A percentile compares a stretch with the other conserved stretches of the same genome.
phyloP scores from a whole-genome alignment of 352 stramenopile species.

The Phytophthora citricola region DNA sequence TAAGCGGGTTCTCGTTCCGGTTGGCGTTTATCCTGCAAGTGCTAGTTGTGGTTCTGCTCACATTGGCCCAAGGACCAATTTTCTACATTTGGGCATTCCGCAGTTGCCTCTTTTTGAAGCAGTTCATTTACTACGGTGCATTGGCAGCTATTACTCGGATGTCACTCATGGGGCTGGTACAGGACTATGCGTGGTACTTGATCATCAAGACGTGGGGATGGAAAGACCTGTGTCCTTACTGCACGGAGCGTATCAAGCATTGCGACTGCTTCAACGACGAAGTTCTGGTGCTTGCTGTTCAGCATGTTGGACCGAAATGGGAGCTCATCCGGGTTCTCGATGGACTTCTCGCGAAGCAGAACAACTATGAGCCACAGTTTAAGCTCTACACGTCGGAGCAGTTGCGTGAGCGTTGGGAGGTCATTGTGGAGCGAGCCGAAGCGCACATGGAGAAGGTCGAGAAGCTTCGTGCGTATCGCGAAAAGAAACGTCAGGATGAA shows the following conservation, averaged over 20 bases:
- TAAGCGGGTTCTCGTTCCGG: constrained; percentile 58
- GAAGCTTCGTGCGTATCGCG: constrained; percentile 58
- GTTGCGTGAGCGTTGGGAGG: constrained; percentile 65
- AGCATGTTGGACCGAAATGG: constrained; percentile 69
- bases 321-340: constrained; percentile 69
- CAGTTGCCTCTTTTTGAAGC: constrained; percentile 62
- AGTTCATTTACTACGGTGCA: constrained; percentile 72
- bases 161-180: constrained; percentile 56
- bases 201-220: constrained; percentile 69
- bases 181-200: constrained; percentile 63
- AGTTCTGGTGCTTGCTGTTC: constrained; percentile 61
- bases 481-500: constrained; percentile 56
- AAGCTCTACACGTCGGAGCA: constrained; percentile 64
- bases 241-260: constrained; percentile 66
- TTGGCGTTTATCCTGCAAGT: constrained; percentile 66
- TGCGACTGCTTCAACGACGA: constrained; percentile 84
- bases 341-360: constrained; percentile 47
- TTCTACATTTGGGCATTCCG: constrained; percentile 76
- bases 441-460: constrained; percentile 69
- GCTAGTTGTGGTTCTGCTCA: constrained; percentile 56
- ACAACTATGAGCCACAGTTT: constrained; percentile 61
- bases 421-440: constrained; percentile 58
- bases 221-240: constrained; percentile 71
- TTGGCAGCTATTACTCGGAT: constrained; percentile 61
- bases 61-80: constrained; percentile 60